phyloP scores from a whole-genome alignment of 2,329 filamentous ascomycete species.

The Huntiella bhutanensis region DNA sequence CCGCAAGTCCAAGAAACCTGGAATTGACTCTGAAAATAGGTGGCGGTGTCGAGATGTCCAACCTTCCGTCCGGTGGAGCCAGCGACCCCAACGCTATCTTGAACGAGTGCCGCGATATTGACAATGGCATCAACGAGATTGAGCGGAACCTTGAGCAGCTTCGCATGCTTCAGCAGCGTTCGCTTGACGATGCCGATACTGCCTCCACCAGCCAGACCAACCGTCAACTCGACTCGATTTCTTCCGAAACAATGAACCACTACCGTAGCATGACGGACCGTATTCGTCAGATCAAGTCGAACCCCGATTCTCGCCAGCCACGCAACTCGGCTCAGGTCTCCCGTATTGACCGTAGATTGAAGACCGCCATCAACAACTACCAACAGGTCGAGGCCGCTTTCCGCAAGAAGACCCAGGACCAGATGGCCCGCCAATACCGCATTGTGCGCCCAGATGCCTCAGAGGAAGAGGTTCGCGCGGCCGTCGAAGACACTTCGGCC shows the following conservation, averaged over 20 bases:
- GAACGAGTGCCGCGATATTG: constrained; percentile 68
- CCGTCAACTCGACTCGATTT: constrained; percentile 53
- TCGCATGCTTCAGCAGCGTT: constrained; percentile 48
- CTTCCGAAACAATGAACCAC: constrained; percentile 61
- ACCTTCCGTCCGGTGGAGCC: constrained; percentile 9
- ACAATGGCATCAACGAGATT: constrained; percentile 56
- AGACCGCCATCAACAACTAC: constrained; percentile 63
- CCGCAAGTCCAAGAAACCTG: constrained; percentile 7
- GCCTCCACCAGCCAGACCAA: constrained; percentile 45
- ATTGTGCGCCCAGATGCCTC: constrained; percentile 72
- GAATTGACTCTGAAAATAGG: constrained; percentile 12
- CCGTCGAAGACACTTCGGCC: constrained; percentile 46
- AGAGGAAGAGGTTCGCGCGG: constrained; percentile 58
- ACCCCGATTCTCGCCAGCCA: constrained; percentile 52
- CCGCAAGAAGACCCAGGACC: constrained; percentile 60
- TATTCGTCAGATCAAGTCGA: constrained; percentile 66
- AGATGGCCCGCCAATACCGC: constrained; percentile 75
- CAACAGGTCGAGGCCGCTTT: constrained; percentile 65
- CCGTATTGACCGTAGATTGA: constrained; percentile 60
- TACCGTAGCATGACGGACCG: constrained; percentile 66
- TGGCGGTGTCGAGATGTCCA: constrained; percentile 13
- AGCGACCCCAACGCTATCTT: constrained; percentile 56
- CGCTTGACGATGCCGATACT: constrained; percentile 58
- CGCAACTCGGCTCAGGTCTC: constrained; percentile 67
- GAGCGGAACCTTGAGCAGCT: constrained; percentile 55